These are phyloP conservation scores for Phytopythium montanum DNA, from an alignment of 352 stramenopile species.

Conservation along the genomic window DNA sequence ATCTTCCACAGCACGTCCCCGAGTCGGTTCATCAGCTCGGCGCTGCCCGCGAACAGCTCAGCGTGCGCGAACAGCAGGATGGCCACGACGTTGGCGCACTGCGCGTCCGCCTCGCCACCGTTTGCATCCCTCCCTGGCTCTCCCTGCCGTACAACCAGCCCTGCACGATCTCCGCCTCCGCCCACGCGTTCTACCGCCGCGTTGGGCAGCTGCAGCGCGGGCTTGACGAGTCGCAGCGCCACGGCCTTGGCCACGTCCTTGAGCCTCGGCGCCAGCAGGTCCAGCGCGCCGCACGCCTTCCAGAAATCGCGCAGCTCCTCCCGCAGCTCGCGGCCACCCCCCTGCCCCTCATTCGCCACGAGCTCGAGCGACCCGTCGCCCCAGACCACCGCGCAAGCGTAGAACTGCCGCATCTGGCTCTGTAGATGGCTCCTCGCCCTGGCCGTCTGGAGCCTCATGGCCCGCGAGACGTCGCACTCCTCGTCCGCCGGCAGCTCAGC, in stretches of 20 bases:
- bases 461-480: conserved; percentile 28
- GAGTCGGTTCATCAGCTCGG: conserved; percentile 47
- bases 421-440: conserved; percentile 55
- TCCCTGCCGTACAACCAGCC: not conserved
- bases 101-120: conserved; percentile 23
- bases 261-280: conserved; percentile 34
- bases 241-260: conserved; percentile 55
- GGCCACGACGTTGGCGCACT: conserved; percentile 38
- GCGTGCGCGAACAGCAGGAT: conserved; percentile 51
- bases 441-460: conserved; percentile 42
- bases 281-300: conserved; percentile 48
- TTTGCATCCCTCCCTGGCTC: not conserved
- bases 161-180: conserved; percentile 18
- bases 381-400: conserved; percentile 32
- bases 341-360: not conserved
- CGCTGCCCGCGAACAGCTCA: conserved; percentile 39
- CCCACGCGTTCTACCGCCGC: conserved; percentile 15
- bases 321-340: not conserved
- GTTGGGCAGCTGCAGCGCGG: conserved; percentile 27
- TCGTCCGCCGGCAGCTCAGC: conserved; percentile 17
- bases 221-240: conserved; percentile 45
- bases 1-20: conserved; percentile 66
- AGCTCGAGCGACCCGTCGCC: conserved; percentile 42
- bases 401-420: conserved; percentile 42
- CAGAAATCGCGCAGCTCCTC: conserved; percentile 44